These are phyloP conservation scores for Dendrostoma leiphaemia DNA, from an alignment of 2,329 filamentous ascomycete species.

Conservation along the genomic window DNA sequence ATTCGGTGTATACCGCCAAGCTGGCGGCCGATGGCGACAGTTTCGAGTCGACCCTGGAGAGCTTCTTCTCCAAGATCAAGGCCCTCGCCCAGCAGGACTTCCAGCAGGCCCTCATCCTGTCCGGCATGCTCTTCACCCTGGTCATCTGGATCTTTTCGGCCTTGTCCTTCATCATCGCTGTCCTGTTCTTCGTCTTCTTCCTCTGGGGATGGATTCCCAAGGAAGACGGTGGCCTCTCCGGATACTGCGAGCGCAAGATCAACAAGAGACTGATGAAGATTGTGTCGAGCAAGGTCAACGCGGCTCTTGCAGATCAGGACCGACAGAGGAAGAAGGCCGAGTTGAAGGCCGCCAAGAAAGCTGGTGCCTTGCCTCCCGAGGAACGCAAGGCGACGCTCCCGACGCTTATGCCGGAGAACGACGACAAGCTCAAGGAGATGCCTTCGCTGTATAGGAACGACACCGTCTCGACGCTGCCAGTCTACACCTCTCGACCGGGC, in stretches of 20 bases:
- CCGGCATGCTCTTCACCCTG: slow-evolving; percentile 89
- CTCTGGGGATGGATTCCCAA: slow-evolving; percentile 89
- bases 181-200: slow-evolving; percentile 81
- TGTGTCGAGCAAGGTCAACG: slow-evolving; percentile 83
- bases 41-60: slow-evolving; percentile 63
- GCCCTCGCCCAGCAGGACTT: slow-evolving; percentile 70
- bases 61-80: slow-evolving; percentile 82
- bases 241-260: slow-evolving; percentile 90
- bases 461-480: slow-evolving; percentile 59
- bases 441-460: slow-evolving; percentile 59
- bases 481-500: slow-evolving; percentile 59
- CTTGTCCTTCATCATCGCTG: slow-evolving; percentile 70
- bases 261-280: slow-evolving; percentile 82
- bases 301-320: slow-evolving; percentile 79
- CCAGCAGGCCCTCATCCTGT: slow-evolving; percentile 78
- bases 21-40: slow-evolving; percentile 58
- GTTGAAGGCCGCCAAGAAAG: slow-evolving; percentile 49
- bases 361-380: slow-evolving; percentile 48
- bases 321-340: slow-evolving; percentile 54
- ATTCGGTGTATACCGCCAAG: slow-evolving; percentile 75
- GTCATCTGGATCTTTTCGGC: slow-evolving; percentile 85
- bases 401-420: slow-evolving; percentile 39
- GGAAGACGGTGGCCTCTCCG: slow-evolving; percentile 73
- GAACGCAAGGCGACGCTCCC: slow-evolving; percentile 67
- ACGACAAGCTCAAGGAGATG: slow-evolving; percentile 55